Conservation (phyloP, 108 stramenopile species). For the Ochromonas danica region DNA sequence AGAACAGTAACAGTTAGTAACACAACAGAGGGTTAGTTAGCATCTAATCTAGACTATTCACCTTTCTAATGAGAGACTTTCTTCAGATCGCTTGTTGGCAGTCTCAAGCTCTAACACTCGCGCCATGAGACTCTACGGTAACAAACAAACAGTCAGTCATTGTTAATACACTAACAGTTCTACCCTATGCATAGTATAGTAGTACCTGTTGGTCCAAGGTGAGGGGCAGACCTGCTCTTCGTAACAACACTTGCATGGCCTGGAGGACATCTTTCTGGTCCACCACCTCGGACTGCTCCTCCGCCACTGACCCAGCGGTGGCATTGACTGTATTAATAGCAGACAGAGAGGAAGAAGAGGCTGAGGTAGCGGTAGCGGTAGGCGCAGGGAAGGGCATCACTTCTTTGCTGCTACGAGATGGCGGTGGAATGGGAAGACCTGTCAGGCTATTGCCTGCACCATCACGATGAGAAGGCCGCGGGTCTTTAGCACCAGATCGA, state of each 20-base stretch:
- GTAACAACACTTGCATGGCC: background rate
- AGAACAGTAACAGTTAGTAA: background rate
- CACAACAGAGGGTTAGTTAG: background rate
- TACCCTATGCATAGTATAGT: conserved; percentile 23
- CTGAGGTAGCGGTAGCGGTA: too few relatives aligned
- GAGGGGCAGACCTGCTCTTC: conserved; percentile 1
- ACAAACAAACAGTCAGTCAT: background rate
- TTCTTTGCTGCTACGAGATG: too few relatives aligned
- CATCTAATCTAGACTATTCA: background rate
- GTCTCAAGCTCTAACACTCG: background rate
- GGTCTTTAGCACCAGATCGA: too few relatives aligned
- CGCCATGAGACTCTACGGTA: background rate
- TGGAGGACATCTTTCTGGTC: background rate
- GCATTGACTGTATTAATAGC: too few relatives aligned
- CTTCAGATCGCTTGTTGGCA: background rate
- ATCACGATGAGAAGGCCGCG: too few relatives aligned
- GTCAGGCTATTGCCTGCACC: too few relatives aligned
- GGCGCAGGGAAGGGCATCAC: too few relatives aligned
- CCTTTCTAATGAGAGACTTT: background rate
- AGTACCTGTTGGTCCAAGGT: conserved; percentile 9
- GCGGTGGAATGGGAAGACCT: too few relatives aligned
- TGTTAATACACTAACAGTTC: background rate
- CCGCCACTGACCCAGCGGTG: too few relatives aligned
- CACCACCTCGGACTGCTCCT: too few relatives aligned
- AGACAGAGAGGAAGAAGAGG: too few relatives aligned